Evolutionary conservation across 2,329 filamentous ascomycete species (phyloP), one percentile per base, ranked within the genome.

Genomic region (Neodidymelliopsis sp.): DNA sequence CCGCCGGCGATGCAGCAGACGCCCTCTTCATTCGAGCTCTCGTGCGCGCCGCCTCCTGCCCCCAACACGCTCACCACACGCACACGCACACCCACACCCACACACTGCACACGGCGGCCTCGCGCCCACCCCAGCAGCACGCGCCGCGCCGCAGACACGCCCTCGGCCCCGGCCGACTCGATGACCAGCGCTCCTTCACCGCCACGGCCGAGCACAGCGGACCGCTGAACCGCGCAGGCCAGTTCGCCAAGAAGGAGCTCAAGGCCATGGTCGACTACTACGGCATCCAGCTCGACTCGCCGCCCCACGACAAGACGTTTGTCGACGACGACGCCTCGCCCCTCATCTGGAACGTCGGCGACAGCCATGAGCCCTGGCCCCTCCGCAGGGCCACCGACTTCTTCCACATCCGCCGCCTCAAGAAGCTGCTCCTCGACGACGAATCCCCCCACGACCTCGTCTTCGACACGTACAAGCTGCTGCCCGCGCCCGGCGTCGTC

Each of bases 11-110:
- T 54, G 71, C 66, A 49, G 71, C 81, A 69, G 78, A 80, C 59
- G 77, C 79, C 57, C 60, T 80, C 55, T 83, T 84, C 67, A 77
- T 84, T 54, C 70, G 73, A 53, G 79, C 80, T 31, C 67, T 84
- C 57, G 77, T 80, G 49, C 71, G 77, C 56, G 81, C 81, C 38
- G 76, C 76, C 30, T 76, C 77, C 36, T 84, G 81, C 63, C 71
- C 69, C 51, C 68, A 76, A 37, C 81, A 83, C 62, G 71, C 74
- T 18, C 72, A 70, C 59, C 72, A 67, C 36, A 63, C 60, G 12
- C 59, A 60, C 6, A 62, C 35, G 3, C 24, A 7, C 12, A 7
- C 24, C 12, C 24, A 7, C 24, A 12, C 24, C 24, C 24, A 27
- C 24, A 27, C 24, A 27, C 18, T 34, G 24, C 59, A 4, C 56